Conservation (phyloP, 176 grass and related monocot species). For the Oryza officinalis region DNA sequence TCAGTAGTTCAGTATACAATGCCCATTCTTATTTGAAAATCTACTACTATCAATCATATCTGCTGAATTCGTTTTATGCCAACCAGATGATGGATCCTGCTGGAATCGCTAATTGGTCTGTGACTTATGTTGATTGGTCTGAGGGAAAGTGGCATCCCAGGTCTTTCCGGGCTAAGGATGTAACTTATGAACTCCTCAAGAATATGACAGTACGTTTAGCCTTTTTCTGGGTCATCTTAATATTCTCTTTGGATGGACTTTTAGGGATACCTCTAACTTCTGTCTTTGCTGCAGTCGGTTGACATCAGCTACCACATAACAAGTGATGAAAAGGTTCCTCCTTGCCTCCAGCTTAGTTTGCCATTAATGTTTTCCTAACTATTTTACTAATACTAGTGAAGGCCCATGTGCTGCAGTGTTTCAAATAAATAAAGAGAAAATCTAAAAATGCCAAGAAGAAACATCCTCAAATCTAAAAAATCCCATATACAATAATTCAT, state of each 20-base stretch:
- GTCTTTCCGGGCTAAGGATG: slow-evolving; percentile 69
- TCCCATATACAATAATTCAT: background rate
- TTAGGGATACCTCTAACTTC: background rate
- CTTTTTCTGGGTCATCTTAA: background rate
- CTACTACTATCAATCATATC: background rate
- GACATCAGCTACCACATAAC: slow-evolving; percentile 76
- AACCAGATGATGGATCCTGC: slow-evolving; percentile 76
- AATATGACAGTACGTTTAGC: slow-evolving; percentile 64
- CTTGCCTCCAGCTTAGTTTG: background rate
- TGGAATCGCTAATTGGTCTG: slow-evolving; percentile 88
- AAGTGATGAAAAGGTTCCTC: slow-evolving; percentile 66
- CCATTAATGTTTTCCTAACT: background rate
- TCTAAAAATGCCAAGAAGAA: background rate
- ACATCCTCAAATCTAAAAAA: background rate
- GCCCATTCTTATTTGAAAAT: background rate
- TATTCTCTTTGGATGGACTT: background rate
- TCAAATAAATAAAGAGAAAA: background rate
- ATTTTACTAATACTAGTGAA: background rate
- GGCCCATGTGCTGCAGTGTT: background rate
- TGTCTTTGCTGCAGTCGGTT: slow-evolving; percentile 61
- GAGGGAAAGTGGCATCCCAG: slow-evolving; percentile 95
- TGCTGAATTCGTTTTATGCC: slow-evolving; percentile 9
- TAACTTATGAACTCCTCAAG: slow-evolving; percentile 77
- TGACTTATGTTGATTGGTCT: slow-evolving; percentile 87
- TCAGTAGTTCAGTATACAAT: slow-evolving; percentile 28